Percentiles rank a stretch among this genome's conserved stretches.
These are phyloP conservation scores for Endotrypanum monterogeii DNA, from an alignment of 208 protist genomes.

Conservation along the genomic window DNA sequence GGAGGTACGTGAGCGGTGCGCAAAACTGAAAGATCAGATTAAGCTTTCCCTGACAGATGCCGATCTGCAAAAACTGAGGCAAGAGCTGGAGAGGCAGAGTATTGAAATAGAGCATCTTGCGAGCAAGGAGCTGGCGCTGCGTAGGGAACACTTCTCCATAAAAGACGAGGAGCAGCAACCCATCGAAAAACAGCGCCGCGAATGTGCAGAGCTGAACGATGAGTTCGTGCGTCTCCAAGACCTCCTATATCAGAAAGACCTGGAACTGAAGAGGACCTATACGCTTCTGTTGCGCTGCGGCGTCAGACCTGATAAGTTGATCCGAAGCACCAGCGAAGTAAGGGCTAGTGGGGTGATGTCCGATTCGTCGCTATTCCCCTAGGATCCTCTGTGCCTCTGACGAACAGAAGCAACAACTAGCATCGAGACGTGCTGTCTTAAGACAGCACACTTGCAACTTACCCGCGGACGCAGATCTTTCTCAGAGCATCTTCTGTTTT, in stretches of 20 bases:
- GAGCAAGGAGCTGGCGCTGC: conserved; percentile 27
- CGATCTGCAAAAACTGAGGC: conserved; percentile 40
- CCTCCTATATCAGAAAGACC: conserved; percentile 46
- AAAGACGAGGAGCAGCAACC: conserved; percentile 41
- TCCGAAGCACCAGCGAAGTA: neutral
- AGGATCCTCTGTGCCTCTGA: neutral
- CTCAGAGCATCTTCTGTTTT: neutral
- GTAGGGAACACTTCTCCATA: conserved; percentile 35
- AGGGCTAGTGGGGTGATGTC: neutral
- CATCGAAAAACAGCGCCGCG: conserved; percentile 38
- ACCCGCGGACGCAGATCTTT: neutral
- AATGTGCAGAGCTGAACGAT: conserved; percentile 47
- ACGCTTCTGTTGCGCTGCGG: conserved; percentile 11
- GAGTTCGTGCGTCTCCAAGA: conserved; percentile 51
- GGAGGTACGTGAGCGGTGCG: conserved; percentile 59
- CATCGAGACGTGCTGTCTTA: neutral
- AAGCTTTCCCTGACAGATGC: conserved; percentile 60
- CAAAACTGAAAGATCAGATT: conserved; percentile 52
- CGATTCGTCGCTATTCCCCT: neutral
- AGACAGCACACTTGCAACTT: neutral
- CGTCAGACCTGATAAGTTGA: neutral
- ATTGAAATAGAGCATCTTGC: conserved; percentile 13
- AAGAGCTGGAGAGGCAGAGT: conserved; percentile 41
- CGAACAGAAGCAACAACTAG: neutral
- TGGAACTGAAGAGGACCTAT: conserved; percentile 61